Base-by-base conservation (phyloP, 352 stramenopile genomes). In the Globisporangium heterothallicum region DNA sequence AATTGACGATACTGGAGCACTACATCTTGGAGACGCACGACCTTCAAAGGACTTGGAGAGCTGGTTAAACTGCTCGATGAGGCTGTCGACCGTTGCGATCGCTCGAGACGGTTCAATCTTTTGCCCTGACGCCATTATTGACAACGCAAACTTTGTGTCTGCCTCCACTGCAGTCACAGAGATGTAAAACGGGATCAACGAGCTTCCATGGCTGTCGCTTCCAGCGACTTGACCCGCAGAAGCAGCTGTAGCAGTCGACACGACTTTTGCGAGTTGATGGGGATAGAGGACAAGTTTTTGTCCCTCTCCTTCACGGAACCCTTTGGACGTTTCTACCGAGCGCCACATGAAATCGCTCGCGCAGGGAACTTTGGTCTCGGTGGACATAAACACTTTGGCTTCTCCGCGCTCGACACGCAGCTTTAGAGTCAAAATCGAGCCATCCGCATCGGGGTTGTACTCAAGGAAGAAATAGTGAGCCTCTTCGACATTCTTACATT, bases 331-430 rank as follows among this genome's bases (percentile, higher is more conserved):
- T 25, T 63, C 52, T 58, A 63, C 40, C 0, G 72, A 77, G 10
- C 72, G 65, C 79, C 79, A 91, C 79, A 80, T 87, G 42, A 78
- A 88, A 38, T 91, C 77, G 0, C 72, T 82, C 9, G 64, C 52
- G 42, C 77, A 86, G 12, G 77, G 79, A 2, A 73, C 75, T 46
- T 67, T 74, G 10, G 79, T 91, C n/a, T 84, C 61, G 0, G 74
- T 87, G 0, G 77, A 88, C 60, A 91, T 53, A 43, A 88, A 87
- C 35, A 84, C 46, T 32, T 87, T 75, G 2, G 73, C 77, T 18
- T 86, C 70, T 21, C 79, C 79, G 7, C 46, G 19, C 1, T 63
- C 19, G 0, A 71, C 48, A 35, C 84, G 65, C 25, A 91, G 64
- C 42, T 76, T 75, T 24, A 88, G 35, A 1, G 79, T 91, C 34